Evolutionary conservation across 352 stramenopile species (phyloP).

Genomic region (Phytophthora tentaculata): DNA sequence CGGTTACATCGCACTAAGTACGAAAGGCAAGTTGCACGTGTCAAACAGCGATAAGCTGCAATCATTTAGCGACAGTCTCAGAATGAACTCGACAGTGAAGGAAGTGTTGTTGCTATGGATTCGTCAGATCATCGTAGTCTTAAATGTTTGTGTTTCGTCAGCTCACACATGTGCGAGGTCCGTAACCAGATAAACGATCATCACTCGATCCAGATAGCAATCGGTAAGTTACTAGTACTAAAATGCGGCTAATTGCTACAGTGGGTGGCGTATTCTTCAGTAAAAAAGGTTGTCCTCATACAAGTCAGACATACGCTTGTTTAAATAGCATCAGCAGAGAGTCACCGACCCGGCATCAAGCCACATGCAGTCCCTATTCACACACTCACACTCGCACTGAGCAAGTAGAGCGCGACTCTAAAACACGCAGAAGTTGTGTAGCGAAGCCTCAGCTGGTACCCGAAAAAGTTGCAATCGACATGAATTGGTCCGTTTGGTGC

Average conservation of each 20-base stretch:
- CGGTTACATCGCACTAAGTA: slow-evolving; percentile 31
- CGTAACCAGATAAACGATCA: slow-evolving; percentile 65
- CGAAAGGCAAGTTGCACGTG: slow-evolving; percentile 30
- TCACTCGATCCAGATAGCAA: slow-evolving; percentile 60
- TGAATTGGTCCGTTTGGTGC: slow-evolving; percentile 89
- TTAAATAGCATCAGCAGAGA: slow-evolving; percentile 68
- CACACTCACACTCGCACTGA: background rate
- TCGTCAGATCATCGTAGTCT: slow-evolving; percentile 92
- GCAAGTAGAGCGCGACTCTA: background rate
- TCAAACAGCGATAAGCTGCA: slow-evolving; percentile 8
- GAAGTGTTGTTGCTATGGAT: background rate
- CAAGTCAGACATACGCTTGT: slow-evolving; percentile 91
- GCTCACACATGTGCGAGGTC: slow-evolving; percentile 55
- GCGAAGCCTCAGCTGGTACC: slow-evolving; percentile 87
- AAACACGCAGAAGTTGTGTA: slow-evolving; percentile 9
- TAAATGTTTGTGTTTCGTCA: slow-evolving; percentile 76
- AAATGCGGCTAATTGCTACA: background rate
- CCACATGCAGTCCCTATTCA: background rate
- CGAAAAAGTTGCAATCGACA: slow-evolving; percentile 92
- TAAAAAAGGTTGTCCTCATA: slow-evolving; percentile 66
- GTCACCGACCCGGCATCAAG: slow-evolving; percentile 1
- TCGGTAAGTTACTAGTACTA: no score
- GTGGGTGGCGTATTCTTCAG: slow-evolving; percentile 50
- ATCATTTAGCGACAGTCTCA: background rate
- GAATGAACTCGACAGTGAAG: background rate